Evolutionary conservation across 768 basidiomycete species (phyloP).

Genomic region (Boletus speciosus): DNA sequence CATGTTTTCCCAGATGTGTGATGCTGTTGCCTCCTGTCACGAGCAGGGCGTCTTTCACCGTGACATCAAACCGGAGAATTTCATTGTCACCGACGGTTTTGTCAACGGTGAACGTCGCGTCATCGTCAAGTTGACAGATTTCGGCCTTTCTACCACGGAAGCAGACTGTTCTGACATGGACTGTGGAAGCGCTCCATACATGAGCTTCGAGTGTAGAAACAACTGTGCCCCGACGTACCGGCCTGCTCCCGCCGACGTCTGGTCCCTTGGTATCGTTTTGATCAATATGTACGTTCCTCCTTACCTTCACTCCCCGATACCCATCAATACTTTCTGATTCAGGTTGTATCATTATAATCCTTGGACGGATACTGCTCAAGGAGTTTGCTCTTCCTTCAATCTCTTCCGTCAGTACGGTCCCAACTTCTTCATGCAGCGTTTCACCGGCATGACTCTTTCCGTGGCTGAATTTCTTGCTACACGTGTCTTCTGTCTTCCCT

Average conservation of each 20-base stretch:
- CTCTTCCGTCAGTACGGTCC: slow-evolving; percentile 74
- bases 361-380: slow-evolving; percentile 91
- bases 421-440: slow-evolving; percentile 85
- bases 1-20: slow-evolving; percentile 99
- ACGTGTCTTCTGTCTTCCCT: slow-evolving; percentile 78
- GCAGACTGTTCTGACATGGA: slow-evolving; percentile 92
- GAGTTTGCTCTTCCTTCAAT: slow-evolving; percentile 77
- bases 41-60: slow-evolving; percentile 88
- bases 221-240: slow-evolving; percentile 93
- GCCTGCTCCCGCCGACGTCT: slow-evolving; percentile 95
- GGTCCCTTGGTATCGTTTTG: slow-evolving; percentile 97
- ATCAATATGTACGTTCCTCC: slow-evolving; percentile 82
- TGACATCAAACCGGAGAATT: slow-evolving; percentile 99
- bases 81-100: slow-evolving; percentile 87
- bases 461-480: slow-evolving; percentile 87
- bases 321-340: slow-evolving; percentile 7
- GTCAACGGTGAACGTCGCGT: slow-evolving; percentile 77
- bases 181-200: slow-evolving; percentile 97
- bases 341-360: slow-evolving; percentile 98
- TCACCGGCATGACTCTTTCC: slow-evolving; percentile 81
- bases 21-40: slow-evolving; percentile 93
- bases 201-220: slow-evolving; percentile 99
- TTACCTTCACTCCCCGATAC: neutral
- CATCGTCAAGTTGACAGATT: slow-evolving; percentile 94
- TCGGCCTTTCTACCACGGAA: slow-evolving; percentile 91